These are phyloP conservation scores for Fusarium succisae DNA, from an alignment of 2,329 filamentous ascomycete species.

Conservation along the genomic window DNA sequence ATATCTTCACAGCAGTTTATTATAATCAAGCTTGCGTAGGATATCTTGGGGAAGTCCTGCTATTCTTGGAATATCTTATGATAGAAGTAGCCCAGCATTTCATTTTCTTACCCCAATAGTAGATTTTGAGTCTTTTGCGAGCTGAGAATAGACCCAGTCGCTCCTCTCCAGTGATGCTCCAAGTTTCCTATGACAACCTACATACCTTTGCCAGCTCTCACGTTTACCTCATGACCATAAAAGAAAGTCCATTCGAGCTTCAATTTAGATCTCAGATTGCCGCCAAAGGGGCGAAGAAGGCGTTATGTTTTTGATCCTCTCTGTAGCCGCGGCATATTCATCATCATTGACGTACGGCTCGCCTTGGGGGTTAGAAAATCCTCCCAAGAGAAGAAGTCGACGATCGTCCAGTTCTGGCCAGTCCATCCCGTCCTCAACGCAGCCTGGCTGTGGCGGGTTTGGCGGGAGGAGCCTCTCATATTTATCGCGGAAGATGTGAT, in stretches of 20 bases:
- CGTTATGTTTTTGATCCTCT: conserved; percentile 1
- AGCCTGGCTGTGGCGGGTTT: background rate
- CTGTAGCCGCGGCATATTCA: background rate
- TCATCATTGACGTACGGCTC: background rate
- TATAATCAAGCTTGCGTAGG: background rate
- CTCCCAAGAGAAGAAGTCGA: background rate
- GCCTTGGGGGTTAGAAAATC: background rate
- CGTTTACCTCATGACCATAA: too few species aligned
- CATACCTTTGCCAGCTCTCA: background rate
- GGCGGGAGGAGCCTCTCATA: background rate
- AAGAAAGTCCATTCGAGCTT: background rate
- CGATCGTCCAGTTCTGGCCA: conserved; percentile 11
- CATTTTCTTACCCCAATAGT: background rate
- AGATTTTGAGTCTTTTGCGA: background rate
- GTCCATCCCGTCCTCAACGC: background rate
- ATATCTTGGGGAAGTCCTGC: background rate
- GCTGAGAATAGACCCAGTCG: background rate
- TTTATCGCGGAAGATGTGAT: conserved; percentile 28
- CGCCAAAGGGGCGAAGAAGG: background rate
- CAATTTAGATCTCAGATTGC: background rate
- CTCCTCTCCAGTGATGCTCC: fast-evolving
- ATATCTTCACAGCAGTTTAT: background rate
- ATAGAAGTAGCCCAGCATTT: background rate
- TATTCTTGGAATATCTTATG: background rate
- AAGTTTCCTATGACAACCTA: background rate